Evolutionary conservation across 345 rosid genomes (phyloP).

Genomic region (Euphorbia lathyris): DNA sequence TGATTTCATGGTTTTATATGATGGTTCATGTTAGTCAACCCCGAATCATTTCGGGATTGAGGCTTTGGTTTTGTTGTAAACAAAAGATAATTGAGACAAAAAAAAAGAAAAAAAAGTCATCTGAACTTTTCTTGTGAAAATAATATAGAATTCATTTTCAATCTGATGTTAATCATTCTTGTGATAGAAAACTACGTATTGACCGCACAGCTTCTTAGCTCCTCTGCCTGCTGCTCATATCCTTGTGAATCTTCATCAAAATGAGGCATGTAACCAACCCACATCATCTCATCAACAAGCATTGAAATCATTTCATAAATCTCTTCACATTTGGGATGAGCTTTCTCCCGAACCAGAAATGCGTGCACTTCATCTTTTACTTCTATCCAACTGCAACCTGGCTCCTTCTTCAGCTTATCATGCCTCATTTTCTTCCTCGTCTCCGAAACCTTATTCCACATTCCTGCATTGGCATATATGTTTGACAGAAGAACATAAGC

Average conservation of each 20-base stretch:
- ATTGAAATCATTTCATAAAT: slow-evolving; percentile 52
- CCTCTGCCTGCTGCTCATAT: neutral
- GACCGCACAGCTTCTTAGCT: neutral
- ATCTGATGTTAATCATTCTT: no score
- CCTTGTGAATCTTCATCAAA: slow-evolving; percentile 15
- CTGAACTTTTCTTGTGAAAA: no score
- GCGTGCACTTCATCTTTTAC: slow-evolving; percentile 69
- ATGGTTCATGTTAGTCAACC: no score
- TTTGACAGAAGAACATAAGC: slow-evolving; percentile 76
- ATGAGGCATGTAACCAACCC: slow-evolving; percentile 26
- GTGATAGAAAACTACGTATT: neutral
- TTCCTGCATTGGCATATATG: slow-evolving; percentile 76
- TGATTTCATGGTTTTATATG: no score
- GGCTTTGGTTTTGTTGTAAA: no score
- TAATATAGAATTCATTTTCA: no score
- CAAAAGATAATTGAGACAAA: no score
- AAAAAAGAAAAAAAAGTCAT: no score
- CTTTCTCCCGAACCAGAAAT: slow-evolving; percentile 62
- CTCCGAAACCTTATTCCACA: slow-evolving; percentile 79
- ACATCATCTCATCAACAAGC: slow-evolving; percentile 59
- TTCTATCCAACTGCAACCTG: slow-evolving; percentile 96
- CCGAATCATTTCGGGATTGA: no score
- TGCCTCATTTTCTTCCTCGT: slow-evolving; percentile 65
- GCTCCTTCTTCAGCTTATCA: slow-evolving; percentile 74
- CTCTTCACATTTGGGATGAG: slow-evolving; percentile 63